Percentiles rank a stretch among this genome's conserved stretches.
Conservation (phyloP, 768 basidiomycete genomes). For the Atractiella rhizophila region DNA sequence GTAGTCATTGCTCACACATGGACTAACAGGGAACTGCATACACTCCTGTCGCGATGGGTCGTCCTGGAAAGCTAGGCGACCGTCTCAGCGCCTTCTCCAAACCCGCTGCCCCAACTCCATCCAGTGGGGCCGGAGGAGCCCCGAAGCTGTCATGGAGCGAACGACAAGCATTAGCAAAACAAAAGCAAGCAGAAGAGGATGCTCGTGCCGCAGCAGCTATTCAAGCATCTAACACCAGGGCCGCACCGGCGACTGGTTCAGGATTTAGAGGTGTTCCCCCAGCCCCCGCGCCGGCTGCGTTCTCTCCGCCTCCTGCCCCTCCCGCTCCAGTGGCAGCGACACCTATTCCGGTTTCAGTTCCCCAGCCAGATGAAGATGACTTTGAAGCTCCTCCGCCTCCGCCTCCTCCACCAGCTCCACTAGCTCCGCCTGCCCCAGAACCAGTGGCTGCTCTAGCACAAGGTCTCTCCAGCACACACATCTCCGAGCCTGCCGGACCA, state of each 20-base stretch:
- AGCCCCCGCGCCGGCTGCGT: slow-evolving; percentile 18
- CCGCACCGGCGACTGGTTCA: slow-evolving; percentile 7
- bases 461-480: background rate
- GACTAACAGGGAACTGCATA: slow-evolving; percentile 37
- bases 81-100: slow-evolving; percentile 32
- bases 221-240: too few relatives aligned
- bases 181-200: slow-evolving; percentile 50
- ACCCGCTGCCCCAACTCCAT: slow-evolving; percentile 3
- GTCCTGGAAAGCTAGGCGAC: slow-evolving; percentile 68
- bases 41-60: slow-evolving; percentile 56
- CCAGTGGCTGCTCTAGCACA: background rate
- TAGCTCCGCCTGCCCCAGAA: slow-evolving; percentile 7
- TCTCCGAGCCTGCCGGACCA: background rate
- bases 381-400: slow-evolving; percentile 26
- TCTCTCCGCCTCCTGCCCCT: slow-evolving; percentile 21
- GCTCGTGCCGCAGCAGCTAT: slow-evolving; percentile 23
- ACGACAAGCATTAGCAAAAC: slow-evolving; percentile 71
- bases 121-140: slow-evolving; percentile 20
- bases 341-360: slow-evolving; percentile 18
- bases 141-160: slow-evolving; percentile 88
- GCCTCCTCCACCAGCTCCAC: slow-evolving; percentile 23
- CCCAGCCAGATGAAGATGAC: slow-evolving; percentile 26
- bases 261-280: background rate
- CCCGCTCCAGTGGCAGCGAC: slow-evolving; percentile 21
- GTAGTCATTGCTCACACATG: background rate